These are phyloP conservation scores for Lepidium didymum DNA, from an alignment of 345 rosid genomes.

Conservation along the genomic window DNA sequence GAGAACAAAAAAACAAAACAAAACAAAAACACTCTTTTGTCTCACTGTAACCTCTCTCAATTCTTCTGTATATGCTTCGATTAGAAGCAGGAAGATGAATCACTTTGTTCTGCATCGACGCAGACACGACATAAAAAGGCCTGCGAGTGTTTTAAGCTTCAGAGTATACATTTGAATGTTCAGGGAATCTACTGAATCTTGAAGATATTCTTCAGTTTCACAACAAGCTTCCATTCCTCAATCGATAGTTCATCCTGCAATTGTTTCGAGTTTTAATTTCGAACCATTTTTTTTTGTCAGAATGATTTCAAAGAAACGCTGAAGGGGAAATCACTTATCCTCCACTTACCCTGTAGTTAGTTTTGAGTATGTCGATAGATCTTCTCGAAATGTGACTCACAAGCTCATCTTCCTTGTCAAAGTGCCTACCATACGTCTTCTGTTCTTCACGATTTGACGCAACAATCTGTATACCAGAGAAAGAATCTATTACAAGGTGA, in stretches of 20 bases:
- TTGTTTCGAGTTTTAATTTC: not conserved
- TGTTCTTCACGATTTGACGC: slow-evolving; percentile 76
- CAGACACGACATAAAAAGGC: slow-evolving; percentile 15
- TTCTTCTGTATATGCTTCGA: slow-evolving; percentile 4
- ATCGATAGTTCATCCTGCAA: slow-evolving; percentile 61
- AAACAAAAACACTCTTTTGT: not conserved
- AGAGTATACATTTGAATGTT: slow-evolving; percentile 1
- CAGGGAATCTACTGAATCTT: slow-evolving; percentile 44
- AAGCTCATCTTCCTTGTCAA: slow-evolving; percentile 77
- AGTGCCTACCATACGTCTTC: slow-evolving; percentile 88
- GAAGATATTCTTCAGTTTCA: slow-evolving; percentile 65
- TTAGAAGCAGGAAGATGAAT: slow-evolving; percentile 2
- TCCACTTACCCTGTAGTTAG: slow-evolving; percentile 63
- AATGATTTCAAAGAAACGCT: not conserved
- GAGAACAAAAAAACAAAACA: not conserved
- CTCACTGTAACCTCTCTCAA: slow-evolving; percentile 15
- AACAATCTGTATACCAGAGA: slow-evolving; percentile 43
- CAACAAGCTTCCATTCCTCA: slow-evolving; percentile 81
- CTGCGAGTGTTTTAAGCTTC: slow-evolving; percentile 4
- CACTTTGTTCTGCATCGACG: slow-evolving; percentile 16
- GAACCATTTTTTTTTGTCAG: not conserved
- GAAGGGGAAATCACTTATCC: not conserved
- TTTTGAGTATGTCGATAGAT: slow-evolving; percentile 78
- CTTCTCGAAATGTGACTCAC: too few species aligned
- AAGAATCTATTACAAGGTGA: not conserved